phyloP scores from a whole-genome alignment of 805 yeast genomes.

The Starmerella vaccinii region DNA sequence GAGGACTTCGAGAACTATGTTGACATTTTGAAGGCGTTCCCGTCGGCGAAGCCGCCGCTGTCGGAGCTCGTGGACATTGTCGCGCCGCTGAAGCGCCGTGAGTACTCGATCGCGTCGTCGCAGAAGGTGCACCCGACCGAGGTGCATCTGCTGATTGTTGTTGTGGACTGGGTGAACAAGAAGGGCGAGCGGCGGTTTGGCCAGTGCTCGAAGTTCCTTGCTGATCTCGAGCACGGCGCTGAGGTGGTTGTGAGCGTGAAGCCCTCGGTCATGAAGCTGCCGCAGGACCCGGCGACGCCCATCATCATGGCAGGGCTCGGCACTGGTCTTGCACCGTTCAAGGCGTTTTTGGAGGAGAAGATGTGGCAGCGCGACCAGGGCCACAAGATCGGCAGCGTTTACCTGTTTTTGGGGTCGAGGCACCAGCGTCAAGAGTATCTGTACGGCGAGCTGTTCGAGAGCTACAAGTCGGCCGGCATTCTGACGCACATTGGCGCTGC shows the following conservation, averaged over 20 bases:
- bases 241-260: constrained; percentile 90
- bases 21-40: constrained; percentile 70
- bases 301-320: constrained; percentile 95
- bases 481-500: constrained; percentile 96
- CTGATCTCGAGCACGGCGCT: constrained; percentile 67
- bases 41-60: constrained; percentile 68
- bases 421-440: constrained; percentile 91
- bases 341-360: constrained; percentile 93
- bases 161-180: constrained; percentile 84
- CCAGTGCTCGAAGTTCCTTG: constrained; percentile 83
- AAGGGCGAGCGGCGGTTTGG: constrained; percentile 81
- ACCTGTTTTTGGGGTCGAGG: constrained; percentile 83
- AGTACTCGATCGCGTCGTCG: constrained; percentile 93
- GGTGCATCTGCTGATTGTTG: constrained; percentile 83
- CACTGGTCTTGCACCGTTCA: constrained; percentile 96
- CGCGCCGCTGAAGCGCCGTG: constrained; percentile 89
- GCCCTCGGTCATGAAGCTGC: constrained; percentile 94
- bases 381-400: constrained; percentile 75
- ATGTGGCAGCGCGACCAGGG: constrained; percentile 89
- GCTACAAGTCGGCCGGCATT: constrained; percentile 81
- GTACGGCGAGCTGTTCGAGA: constrained; percentile 96
- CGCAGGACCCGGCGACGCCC: constrained; percentile 77
- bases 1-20: constrained; percentile 71
- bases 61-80: constrained; percentile 60
- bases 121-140: constrained; percentile 86